Evolutionary conservation across 2,329 filamentous ascomycete genomes (phyloP), one percentile per base, ranked within the genome.

Genomic region (Fusarium tuaranense): DNA sequence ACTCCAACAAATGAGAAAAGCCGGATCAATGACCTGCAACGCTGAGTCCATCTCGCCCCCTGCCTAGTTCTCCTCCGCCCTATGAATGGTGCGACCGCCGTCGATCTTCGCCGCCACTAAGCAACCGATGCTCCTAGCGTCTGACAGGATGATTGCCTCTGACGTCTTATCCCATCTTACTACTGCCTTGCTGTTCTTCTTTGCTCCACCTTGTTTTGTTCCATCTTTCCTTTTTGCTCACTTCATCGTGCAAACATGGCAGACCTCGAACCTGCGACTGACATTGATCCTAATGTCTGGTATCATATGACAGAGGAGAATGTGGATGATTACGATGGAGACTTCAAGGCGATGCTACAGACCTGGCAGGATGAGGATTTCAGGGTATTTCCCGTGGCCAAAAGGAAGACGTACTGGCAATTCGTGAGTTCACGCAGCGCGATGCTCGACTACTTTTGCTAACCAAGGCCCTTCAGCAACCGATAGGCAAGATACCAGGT

Each of bases 241-340:
- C 18, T 53, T 32, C 48, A 53, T 53, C 48, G 13, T 10, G 27
- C 55, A 61, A 44, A 71, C 48, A 69, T 74, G 73, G 72, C 69
- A 13, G 38, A 53, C 7, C 48, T 65, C 20, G 18, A 65, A 25
- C 38, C 63, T 10, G 67, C 78, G 32, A 75, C 70, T 25, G 76
- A 74, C 30, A 68, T 83, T 65, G 78, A 83, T 72, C 59, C 78
- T 27, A 82, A 83, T 65, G 78, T 71, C 14, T 83, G 81, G 81
- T 82, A 81, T 68, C 74, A 80, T 48, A 48, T 83, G 44, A 79
- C 78, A 13, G 81, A 83, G 59, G 74, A 65, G 16, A 79, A 81
- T 20, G 80, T 82, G 58, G 80, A 81, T 70, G 72, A 73, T 27
- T 77, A 79, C 65, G 63, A 65, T 20, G 72, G 73, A 25, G 39